Base-by-base conservation (phyloP, 2,329 filamentous ascomycete species). In the Colletotrichum nymphaeae region DNA sequence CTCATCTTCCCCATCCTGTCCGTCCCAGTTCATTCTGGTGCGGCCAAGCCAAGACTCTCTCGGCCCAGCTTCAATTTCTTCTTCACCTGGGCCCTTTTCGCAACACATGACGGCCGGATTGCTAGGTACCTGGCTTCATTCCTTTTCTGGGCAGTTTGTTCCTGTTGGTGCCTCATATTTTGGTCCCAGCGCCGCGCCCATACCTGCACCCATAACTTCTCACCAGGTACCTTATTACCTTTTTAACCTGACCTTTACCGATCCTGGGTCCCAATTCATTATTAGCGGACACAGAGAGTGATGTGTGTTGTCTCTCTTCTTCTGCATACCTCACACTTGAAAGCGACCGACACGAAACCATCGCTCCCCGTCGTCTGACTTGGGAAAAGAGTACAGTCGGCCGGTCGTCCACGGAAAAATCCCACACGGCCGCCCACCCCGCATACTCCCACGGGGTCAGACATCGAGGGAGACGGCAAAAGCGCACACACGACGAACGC, bases 81-180 rank as follows among this genome's bases (percentile, higher is more conserved):
- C 28, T 53, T 63, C 60, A 26, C 60, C 60, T 35, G 28, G 28
- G 28, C n/a, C 24, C 37, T 42, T 55, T 37, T 26, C 22, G 16
- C 24, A 49, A 30, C 24, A 16, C 32, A 14, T 19, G 30, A 37
- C 19, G 46, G n/a, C 14, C 26, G 46, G 35, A 49, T 32, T 49
- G 46, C 35, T 24, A 35, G 52, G 63, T 46, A 32, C 52, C 53
- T 24, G 53, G 52, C 35, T 30, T 42, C 42, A 22, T 28, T 32
- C 30, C 8, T 49, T 11, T 32, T 56, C 30, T 59, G 53, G 30
- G 26, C 60, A 52, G 60, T 57, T 24, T 58, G 14, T 30, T 63
- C 35, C 66, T 35, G 70, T 73, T 70, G 70, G 66, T 70, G 70
- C 70, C 70, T 73, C 59, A 55, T 35, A 59, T 60, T 64, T 69